Conservation (phyloP, 305 asterid species). For the Fraxinus sp. region DNA sequence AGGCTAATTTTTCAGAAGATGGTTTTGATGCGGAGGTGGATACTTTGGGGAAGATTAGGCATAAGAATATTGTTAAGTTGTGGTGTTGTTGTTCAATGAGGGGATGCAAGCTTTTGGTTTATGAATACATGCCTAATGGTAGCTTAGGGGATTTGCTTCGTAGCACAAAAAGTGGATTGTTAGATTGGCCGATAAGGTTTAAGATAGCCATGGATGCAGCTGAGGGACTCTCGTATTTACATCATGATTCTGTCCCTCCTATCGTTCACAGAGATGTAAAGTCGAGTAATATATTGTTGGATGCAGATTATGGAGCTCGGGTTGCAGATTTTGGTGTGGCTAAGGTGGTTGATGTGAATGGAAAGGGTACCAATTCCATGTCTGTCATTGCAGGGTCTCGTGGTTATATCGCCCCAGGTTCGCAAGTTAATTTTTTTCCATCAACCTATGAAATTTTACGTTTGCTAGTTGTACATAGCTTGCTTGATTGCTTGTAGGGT, state of each 20-base stretch:
- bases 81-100: constrained; percentile 86
- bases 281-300: constrained; percentile 83
- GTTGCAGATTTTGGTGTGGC: constrained; percentile 97
- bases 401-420: constrained; percentile 98
- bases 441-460: not conserved
- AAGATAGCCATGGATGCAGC: constrained; percentile 92
- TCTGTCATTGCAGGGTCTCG: constrained; percentile 97
- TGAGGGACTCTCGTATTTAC: constrained; percentile 89
- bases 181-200: constrained; percentile 85
- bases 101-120: constrained; percentile 86
- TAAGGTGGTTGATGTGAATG: constrained; percentile 60
- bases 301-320: constrained; percentile 77
- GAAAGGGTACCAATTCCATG: constrained; percentile 68
- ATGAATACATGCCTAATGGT: constrained; percentile 97
- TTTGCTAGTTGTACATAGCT: not conserved
- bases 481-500: not conserved
- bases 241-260: constrained; percentile 84
- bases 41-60: constrained; percentile 88
- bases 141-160: constrained; percentile 87
- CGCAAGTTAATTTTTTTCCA: constrained; percentile 10
- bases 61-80: constrained; percentile 85
- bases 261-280: constrained; percentile 90
- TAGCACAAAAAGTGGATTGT: constrained; percentile 72
- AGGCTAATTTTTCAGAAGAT: constrained; percentile 47
- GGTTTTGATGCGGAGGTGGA: constrained; percentile 85